Evolutionary conservation across 2,329 filamentous ascomycete genomes (phyloP).

Genomic region (Talaromyces marneffei): DNA sequence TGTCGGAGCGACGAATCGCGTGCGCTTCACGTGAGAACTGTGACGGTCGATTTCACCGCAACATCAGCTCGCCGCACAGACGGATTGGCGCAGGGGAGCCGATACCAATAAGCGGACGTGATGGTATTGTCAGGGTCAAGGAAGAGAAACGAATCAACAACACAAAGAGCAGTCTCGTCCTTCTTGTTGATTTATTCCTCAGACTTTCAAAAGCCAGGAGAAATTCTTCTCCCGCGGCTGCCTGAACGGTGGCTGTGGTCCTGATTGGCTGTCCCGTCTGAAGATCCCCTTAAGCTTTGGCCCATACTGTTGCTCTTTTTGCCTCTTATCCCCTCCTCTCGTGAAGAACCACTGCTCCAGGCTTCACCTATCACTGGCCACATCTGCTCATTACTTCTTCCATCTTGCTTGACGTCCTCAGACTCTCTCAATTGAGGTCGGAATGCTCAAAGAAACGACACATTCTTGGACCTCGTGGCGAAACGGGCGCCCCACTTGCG

Average conservation of each 20-base stretch:
- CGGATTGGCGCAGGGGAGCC: not conserved
- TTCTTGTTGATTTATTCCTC: not conserved
- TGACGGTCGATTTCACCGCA: not conserved
- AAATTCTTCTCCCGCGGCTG: not conserved
- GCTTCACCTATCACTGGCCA: not conserved
- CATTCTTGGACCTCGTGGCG: not conserved
- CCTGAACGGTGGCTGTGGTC: not conserved
- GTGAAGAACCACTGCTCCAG: not conserved
- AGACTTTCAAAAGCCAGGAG: too few relatives aligned
- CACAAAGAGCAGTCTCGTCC: not conserved
- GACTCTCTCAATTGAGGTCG: not conserved
- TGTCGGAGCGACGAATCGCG: not conserved
- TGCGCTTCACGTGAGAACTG: not conserved
- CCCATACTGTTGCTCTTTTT: not conserved
- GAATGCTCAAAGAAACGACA: not conserved
- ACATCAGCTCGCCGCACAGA: not conserved
- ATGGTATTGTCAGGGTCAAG: not conserved
- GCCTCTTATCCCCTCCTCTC: not conserved
- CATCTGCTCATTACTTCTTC: not conserved
- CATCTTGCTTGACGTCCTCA: not conserved
- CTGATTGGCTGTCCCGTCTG: conserved; percentile 3
- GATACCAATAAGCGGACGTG: not conserved
- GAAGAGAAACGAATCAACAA: not conserved
- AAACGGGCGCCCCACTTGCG: not conserved
- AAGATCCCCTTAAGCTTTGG: not conserved